Evolutionary conservation across 163 green algal species (phyloP).

Genomic region (Volvox carteri): DNA sequence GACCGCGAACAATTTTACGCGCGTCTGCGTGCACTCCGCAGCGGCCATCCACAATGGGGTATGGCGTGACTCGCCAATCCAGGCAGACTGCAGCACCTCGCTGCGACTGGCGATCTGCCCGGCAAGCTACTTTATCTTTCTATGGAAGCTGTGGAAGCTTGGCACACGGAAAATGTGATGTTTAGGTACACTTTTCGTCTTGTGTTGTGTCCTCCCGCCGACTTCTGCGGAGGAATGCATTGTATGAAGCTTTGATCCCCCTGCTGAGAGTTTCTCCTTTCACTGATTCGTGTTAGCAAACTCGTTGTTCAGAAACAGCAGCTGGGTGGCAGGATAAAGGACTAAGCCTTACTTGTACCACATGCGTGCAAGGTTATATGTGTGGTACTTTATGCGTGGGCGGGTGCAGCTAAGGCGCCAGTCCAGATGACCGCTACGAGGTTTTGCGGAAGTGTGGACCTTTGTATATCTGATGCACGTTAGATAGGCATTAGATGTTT

Average conservation of each 20-base stretch:
- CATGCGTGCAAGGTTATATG: too few species aligned
- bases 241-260: conserved; percentile 9
- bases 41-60: background rate
- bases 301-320: too few species aligned
- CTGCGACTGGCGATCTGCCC: background rate
- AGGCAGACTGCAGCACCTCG: background rate
- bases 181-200: background rate
- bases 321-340: background rate
- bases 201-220: background rate
- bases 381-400: too few species aligned
- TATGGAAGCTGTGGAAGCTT: conserved; percentile 1
- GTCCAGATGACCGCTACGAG: too few species aligned
- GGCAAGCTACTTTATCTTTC: background rate
- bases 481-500: too few species aligned
- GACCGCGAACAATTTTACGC: conserved; percentile 11
- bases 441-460: too few species aligned
- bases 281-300: too few species aligned
- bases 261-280: background rate
- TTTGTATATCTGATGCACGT: too few species aligned
- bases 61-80: conserved; percentile 5
- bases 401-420: background rate
- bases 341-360: background rate
- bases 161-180: conserved; percentile 18
- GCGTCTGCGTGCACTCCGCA: conserved; percentile 7
- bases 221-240: background rate